Conservation (phyloP, 805 yeast species). For the Ascoidea asiatica region DNA sequence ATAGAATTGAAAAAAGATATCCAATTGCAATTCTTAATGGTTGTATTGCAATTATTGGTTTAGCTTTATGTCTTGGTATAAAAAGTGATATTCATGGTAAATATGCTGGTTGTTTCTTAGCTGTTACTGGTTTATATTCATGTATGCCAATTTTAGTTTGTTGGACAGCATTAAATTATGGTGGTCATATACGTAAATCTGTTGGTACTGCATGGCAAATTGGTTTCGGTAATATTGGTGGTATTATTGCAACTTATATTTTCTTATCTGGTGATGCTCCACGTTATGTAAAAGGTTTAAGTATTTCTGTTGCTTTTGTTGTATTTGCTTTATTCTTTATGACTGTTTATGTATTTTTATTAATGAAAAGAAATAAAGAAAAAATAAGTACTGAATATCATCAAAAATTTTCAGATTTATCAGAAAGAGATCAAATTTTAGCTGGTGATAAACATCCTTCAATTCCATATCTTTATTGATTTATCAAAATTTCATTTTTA, state of each 20-base stretch:
- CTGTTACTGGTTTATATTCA: slow-evolving; percentile 44
- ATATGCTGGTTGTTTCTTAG: slow-evolving; percentile 52
- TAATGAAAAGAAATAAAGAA: slow-evolving; percentile 16
- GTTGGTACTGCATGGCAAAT: slow-evolving; percentile 48
- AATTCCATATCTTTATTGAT: slow-evolving; percentile 21
- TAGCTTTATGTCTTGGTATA: slow-evolving; percentile 38
- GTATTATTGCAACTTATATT: slow-evolving; percentile 48
- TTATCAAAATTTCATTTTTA: not conserved
- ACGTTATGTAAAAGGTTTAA: slow-evolving; percentile 39
- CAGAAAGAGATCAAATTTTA: slow-evolving; percentile 19
- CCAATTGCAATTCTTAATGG: slow-evolving; percentile 24
- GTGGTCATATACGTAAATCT: slow-evolving; percentile 48
- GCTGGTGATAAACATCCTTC: slow-evolving; percentile 25
- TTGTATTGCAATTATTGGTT: slow-evolving; percentile 35
- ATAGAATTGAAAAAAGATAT: slow-evolving; percentile 31
- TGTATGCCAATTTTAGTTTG: slow-evolving; percentile 61
- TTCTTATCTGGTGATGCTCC: slow-evolving; percentile 46
- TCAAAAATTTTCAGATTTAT: slow-evolving; percentile 16
- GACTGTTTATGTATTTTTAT: slow-evolving; percentile 20
- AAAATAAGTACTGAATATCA: slow-evolving; percentile 14
- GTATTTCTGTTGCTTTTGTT: slow-evolving; percentile 34
- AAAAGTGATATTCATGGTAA: slow-evolving; percentile 24
- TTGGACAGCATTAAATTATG: slow-evolving; percentile 45
- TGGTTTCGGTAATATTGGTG: slow-evolving; percentile 67
- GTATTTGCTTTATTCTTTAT: slow-evolving; percentile 26